Percentiles rank a stretch among this genome's conserved stretches.
Conservation (phyloP, 805 yeast genomes). For the Cephaloascus fragrans region DNA sequence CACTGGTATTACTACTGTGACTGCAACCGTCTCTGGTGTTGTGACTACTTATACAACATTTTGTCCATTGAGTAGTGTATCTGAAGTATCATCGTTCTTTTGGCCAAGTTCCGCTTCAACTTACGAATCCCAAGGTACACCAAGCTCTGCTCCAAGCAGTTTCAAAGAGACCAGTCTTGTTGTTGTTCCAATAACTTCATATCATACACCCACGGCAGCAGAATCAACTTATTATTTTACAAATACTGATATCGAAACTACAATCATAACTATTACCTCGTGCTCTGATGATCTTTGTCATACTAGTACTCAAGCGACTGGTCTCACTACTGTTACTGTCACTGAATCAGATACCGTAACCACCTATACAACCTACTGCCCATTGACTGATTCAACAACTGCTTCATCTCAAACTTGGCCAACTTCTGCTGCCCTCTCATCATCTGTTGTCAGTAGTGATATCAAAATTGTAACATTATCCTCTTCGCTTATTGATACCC, state of each 20-base stretch:
- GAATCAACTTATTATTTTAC: too few species aligned
- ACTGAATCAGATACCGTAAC: slow-evolving; percentile 18
- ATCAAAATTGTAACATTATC: too few species aligned
- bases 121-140: too few species aligned
- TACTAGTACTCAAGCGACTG: slow-evolving; percentile 13
- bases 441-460: neutral
- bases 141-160: too few species aligned
- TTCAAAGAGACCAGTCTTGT: too few species aligned
- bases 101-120: too few species aligned
- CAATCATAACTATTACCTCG: slow-evolving; percentile 17
- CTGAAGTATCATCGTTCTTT: too few species aligned
- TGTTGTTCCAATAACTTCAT: too few species aligned
- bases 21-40: neutral
- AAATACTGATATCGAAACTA: slow-evolving; percentile 9
- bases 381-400: slow-evolving; percentile 11
- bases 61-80: neutral
- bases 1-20: neutral
- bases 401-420: too few species aligned
- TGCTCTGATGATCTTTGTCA: slow-evolving; percentile 16
- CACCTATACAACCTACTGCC: slow-evolving; percentile 31
- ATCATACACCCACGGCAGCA: too few species aligned
- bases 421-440: neutral
- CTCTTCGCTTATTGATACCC: too few species aligned
- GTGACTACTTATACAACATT: neutral
- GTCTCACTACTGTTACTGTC: slow-evolving; percentile 17